Percentiles rank a stretch among this genome's conserved stretches.
phyloP scores from a whole-genome alignment of 2,329 filamentous ascomycete species.

The Sphaerostilbella broomeana region DNA sequence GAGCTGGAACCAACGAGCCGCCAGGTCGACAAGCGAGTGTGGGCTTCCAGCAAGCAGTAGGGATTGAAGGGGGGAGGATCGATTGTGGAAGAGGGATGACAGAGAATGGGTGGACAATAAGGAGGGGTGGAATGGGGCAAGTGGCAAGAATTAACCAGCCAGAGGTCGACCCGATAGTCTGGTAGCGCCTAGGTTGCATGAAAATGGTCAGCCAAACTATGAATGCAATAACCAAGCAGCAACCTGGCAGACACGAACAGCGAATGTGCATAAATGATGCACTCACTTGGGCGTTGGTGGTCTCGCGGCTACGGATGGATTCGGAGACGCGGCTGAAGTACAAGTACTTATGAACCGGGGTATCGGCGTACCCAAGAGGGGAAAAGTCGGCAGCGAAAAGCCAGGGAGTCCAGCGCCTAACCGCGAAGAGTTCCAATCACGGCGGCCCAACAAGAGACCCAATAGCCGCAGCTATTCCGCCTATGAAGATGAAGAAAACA shows the following conservation, averaged over 20 bases:
- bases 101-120: not conserved
- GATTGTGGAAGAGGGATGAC: not conserved
- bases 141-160: not conserved
- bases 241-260: not conserved
- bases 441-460: too few species aligned
- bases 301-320: slow-evolving; percentile 9
- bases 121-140: not conserved
- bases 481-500: too few species aligned
- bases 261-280: not conserved
- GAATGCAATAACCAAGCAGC: not conserved
- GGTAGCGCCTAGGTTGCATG: slow-evolving; percentile 27
- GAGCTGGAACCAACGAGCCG: not conserved
- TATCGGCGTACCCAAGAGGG: too few species aligned
- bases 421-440: slow-evolving; percentile 18
- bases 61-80: not conserved
- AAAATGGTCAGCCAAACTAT: slow-evolving; percentile 3
- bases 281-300: slow-evolving; percentile 2
- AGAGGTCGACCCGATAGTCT: slow-evolving; percentile 21
- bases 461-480: too few species aligned
- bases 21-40: too few species aligned
- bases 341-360: too few species aligned
- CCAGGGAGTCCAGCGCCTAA: slow-evolving; percentile 22
- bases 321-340: slow-evolving; percentile 18
- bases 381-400: not conserved
- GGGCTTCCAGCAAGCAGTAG: not conserved